Evolutionary conservation across 2,329 filamentous ascomycete genomes (phyloP).

Genomic region (Phaeophleospora eucalypticola): DNA sequence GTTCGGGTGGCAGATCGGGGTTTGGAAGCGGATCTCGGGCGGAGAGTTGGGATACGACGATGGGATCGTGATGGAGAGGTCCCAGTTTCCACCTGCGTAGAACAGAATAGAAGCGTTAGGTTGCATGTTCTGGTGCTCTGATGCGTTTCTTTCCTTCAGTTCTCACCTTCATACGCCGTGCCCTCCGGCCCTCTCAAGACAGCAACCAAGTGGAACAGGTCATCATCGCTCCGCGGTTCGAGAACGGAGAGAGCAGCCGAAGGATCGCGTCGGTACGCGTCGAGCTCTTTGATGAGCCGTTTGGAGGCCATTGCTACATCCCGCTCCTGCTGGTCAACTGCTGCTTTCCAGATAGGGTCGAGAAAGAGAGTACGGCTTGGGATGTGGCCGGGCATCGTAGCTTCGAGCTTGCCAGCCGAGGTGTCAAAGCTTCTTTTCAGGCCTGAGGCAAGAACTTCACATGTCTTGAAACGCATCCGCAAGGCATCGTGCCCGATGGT

Average conservation of each 20-base stretch:
- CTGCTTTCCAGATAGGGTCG: conserved; percentile 6
- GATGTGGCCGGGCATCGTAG: conserved; percentile 1
- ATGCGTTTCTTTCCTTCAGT: not conserved
- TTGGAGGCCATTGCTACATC: conserved; percentile 42
- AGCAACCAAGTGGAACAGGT: conserved; percentile 58
- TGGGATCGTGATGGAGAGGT: conserved; percentile 72
- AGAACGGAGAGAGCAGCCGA: conserved; percentile 55
- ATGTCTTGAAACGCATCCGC: too few species aligned
- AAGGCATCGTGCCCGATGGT: not conserved
- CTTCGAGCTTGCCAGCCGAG: not conserved
- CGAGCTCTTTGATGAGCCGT: conserved; percentile 59
- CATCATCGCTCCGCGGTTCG: conserved; percentile 53
- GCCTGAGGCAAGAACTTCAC: conserved; percentile 1
- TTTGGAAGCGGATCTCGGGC: conserved; percentile 76
- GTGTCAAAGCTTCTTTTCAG: not conserved
- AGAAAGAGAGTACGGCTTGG: conserved; percentile 5
- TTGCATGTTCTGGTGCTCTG: not conserved
- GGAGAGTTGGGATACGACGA: conserved; percentile 72
- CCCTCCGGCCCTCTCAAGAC: conserved; percentile 57
- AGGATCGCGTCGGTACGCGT: conserved; percentile 53
- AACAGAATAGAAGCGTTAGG: not conserved
- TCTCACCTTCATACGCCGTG: conserved; percentile 57
- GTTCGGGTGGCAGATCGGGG: conserved; percentile 81
- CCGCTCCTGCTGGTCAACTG: not conserved
- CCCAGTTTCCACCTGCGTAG: conserved; percentile 68